These are phyloP conservation scores for Apiospora aurea DNA, from an alignment of 2,329 filamentous ascomycete species.

Conservation along the genomic window DNA sequence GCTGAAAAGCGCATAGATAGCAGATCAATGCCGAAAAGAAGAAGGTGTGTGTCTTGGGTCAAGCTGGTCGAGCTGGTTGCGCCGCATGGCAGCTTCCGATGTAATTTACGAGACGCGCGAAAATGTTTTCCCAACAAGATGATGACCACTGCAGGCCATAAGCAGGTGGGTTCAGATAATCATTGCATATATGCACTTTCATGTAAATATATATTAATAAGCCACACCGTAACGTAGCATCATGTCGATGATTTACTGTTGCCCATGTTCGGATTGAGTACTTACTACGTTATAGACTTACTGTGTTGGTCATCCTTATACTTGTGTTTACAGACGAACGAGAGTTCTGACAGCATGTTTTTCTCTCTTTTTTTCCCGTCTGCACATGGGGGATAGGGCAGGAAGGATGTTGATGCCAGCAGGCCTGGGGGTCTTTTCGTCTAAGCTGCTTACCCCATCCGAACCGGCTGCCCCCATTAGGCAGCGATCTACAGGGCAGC, in stretches of 20 bases:
- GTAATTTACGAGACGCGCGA: background rate
- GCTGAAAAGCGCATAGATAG: background rate
- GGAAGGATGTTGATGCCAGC: background rate
- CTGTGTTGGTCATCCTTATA: background rate
- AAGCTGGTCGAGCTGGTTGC: background rate
- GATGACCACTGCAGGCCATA: background rate
- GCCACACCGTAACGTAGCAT: background rate
- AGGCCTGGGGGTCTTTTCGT: background rate
- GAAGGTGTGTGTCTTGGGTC: background rate
- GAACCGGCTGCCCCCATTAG: background rate
- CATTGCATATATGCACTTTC: background rate
- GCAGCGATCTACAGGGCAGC: slow-evolving; percentile 3
- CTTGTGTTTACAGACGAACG: background rate
- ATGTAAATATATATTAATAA: background rate
- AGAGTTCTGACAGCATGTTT: slow-evolving; percentile 9
- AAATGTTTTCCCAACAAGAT: background rate
- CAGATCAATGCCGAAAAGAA: background rate
- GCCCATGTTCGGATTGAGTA: background rate
- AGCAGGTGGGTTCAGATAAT: background rate
- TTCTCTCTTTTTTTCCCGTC: background rate
- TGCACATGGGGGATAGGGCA: background rate
- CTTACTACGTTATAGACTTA: background rate
- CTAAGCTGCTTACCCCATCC: background rate
- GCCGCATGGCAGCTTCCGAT: background rate
- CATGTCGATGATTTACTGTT: background rate